These are phyloP conservation scores for Lignosus rhinocerotis DNA, from an alignment of 1,284 basidiomycete genomes.

Conservation along the genomic window DNA sequence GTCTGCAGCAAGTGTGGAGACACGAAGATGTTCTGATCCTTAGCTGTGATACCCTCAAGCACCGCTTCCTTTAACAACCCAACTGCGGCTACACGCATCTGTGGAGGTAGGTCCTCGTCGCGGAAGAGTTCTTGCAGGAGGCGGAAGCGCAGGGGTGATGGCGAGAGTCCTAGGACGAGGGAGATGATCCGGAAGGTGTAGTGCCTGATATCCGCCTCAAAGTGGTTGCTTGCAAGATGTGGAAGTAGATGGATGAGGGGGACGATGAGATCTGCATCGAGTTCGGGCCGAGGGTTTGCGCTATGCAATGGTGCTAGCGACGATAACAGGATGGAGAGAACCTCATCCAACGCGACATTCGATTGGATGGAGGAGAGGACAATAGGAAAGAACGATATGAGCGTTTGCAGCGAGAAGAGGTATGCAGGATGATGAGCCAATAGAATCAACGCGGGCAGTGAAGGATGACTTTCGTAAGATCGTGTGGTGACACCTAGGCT, in stretches of 20 bases:
- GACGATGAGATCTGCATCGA: constrained; percentile 46
- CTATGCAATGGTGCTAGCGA: constrained; percentile 37
- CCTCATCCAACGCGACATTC: constrained; percentile 55
- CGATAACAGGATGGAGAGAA: constrained; percentile 53
- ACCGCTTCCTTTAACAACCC: constrained; percentile 68
- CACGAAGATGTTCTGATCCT: constrained; percentile 43
- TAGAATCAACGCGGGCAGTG: constrained; percentile 45
- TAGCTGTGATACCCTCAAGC: constrained; percentile 47
- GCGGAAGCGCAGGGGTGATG: constrained; percentile 49
- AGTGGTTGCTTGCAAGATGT: constrained; percentile 57
- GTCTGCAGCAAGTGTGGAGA: constrained; percentile 48
- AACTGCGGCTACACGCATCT: constrained; percentile 66
- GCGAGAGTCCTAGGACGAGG: constrained; percentile 46
- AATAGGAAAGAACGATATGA: constrained; percentile 43
- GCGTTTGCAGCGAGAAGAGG: constrained; percentile 20
- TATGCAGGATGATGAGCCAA: constrained; percentile 44
- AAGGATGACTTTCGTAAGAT: constrained; percentile 21
- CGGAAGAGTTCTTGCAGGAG: constrained; percentile 54
- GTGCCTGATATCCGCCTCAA: constrained; percentile 56
- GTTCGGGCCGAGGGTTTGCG: constrained; percentile 23
- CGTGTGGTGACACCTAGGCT: constrained; percentile 21
- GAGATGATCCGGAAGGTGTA: constrained; percentile 61
- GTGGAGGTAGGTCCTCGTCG: constrained; percentile 48
- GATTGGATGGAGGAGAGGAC: constrained; percentile 53
- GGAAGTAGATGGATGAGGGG: constrained; percentile 53